phyloP scores from a whole-genome alignment of 495 filamentous ascomycete species.

The Penicillium manginii region DNA sequence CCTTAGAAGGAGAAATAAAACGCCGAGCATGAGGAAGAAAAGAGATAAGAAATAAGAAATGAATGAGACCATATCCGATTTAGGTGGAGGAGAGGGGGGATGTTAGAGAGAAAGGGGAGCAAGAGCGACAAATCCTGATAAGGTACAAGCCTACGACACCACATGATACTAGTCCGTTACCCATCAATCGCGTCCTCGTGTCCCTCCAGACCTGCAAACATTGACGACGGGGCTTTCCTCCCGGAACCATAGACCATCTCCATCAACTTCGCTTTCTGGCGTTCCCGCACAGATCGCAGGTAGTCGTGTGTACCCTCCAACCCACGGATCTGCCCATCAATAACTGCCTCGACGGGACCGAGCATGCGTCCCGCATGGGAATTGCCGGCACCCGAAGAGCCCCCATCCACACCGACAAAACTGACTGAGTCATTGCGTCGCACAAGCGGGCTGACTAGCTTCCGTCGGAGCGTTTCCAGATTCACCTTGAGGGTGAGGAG shows the following conservation, averaged over 20 bases:
- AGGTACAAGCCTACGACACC: too few relatives aligned
- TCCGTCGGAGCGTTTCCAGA: slow-evolving; percentile 74
- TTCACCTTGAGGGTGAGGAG: slow-evolving; percentile 78
- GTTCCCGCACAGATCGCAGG: slow-evolving; percentile 69
- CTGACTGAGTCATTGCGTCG: slow-evolving; percentile 61
- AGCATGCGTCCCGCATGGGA: slow-evolving; percentile 55
- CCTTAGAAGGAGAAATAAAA: background rate
- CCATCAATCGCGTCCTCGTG: slow-evolving; percentile 22
- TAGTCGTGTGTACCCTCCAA: slow-evolving; percentile 78
- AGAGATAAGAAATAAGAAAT: background rate
- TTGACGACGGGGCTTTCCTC: slow-evolving; percentile 33
- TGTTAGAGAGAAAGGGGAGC: background rate
- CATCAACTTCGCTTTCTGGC: slow-evolving; percentile 82
- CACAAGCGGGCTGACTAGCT: slow-evolving; percentile 80
- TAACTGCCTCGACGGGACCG: slow-evolving; percentile 51
- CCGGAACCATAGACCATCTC: slow-evolving; percentile 74
- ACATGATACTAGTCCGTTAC: background rate
- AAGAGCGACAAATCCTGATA: too few relatives aligned
- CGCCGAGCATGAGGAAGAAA: background rate
- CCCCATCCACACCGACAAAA: slow-evolving; percentile 40
- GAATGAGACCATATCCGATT: background rate
- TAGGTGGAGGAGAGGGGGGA: background rate
- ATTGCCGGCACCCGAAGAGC: slow-evolving; percentile 36
- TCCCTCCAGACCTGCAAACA: slow-evolving; percentile 31
- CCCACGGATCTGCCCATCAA: slow-evolving; percentile 84